Conservation (phyloP, 306 rosid species). For the Geum urbanum region DNA sequence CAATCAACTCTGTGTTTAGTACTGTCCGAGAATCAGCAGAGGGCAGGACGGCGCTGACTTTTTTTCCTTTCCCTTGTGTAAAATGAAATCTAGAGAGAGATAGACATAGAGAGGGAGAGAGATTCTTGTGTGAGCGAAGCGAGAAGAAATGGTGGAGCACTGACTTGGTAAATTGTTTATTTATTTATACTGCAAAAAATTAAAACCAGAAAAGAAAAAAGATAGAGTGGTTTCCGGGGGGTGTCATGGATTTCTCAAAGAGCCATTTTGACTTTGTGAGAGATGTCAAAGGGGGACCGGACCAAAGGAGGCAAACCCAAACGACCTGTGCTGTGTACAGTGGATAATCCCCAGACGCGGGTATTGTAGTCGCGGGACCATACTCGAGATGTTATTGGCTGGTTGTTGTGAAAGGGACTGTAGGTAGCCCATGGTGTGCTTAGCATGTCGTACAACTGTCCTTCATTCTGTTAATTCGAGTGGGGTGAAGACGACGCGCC, state of each 20-base stretch:
- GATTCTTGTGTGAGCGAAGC: constrained; percentile 16
- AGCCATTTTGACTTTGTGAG: constrained; percentile 39
- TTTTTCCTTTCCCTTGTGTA: not conserved
- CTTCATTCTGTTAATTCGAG: constrained; percentile 11
- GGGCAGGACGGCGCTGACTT: constrained; percentile 64
- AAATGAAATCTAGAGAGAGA: not conserved
- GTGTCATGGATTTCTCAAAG: constrained; percentile 21
- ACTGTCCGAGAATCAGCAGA: constrained; percentile 12
- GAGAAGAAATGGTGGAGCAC: constrained; percentile 42
- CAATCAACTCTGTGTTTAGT: not conserved
- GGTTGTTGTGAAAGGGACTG: no score
- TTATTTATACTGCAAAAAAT: constrained; percentile 38
- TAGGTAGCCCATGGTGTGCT: not conserved
- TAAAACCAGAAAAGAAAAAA: not conserved
- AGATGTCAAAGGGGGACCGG: constrained; percentile 34
- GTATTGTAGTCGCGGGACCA: not conserved
- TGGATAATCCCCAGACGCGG: not conserved
- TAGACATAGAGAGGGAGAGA: constrained; percentile 7
- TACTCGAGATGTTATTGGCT: constrained; percentile 14
- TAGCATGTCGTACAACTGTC: constrained; percentile 16
- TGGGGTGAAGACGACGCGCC: not conserved
- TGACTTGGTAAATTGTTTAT: constrained; percentile 41
- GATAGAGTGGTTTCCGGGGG: constrained; percentile 6
- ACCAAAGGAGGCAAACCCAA: not conserved
- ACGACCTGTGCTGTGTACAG: not conserved